Base-by-base conservation (phyloP, 164 flowering plant species). In the Chloranthus sessilifolius region DNA sequence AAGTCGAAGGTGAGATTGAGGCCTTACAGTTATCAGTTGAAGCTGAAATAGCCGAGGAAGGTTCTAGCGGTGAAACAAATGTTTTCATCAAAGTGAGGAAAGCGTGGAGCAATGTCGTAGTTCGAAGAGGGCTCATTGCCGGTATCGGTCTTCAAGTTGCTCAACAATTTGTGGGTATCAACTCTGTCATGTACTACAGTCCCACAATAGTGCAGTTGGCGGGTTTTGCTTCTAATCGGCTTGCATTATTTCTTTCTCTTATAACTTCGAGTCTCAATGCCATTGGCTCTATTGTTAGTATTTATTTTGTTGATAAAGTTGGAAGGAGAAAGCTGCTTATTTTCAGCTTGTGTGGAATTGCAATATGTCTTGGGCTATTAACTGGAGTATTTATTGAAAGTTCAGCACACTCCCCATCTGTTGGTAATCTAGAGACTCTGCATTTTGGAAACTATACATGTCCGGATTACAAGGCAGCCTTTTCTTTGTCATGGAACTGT, bases 121-220 rank as follows among this genome's bases (percentile, higher is more conserved):
- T 83, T 4, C 67, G 97, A 0, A 67, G 77, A 30, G 95, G 84
- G 3, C 82, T 89, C 1, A 48, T 52, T 15, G 95, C 95, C 0
- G 97, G 97, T 2, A 59, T 89, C 23, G 73, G 81, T 2, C 73
- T 70, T 25, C 97, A 89, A 70, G 89, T 89, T 14, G 82, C 79
- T 21, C 97, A 88, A 57, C 97, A 88, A 47, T 78, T 81, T 64
- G 83, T 77, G 7, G 97, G 97, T 6, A 89, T 89, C 24, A 85
- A 89, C 69, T 80, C 87, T 0, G 90, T 89, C 62, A 80, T 85
- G 89, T 89, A 83, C 39, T 89, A 85, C 65, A 82, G 84, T 33
- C 85, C 91, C 11, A 76, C 66, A 8, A 77, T 61, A 21, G 79
- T 85, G 34, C 97, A 88, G 56, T 62, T 85, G 15, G 97, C 97